Evolutionary conservation across 768 basidiomycete genomes (phyloP).

Genomic region (Rhodocollybia butyracea): DNA sequence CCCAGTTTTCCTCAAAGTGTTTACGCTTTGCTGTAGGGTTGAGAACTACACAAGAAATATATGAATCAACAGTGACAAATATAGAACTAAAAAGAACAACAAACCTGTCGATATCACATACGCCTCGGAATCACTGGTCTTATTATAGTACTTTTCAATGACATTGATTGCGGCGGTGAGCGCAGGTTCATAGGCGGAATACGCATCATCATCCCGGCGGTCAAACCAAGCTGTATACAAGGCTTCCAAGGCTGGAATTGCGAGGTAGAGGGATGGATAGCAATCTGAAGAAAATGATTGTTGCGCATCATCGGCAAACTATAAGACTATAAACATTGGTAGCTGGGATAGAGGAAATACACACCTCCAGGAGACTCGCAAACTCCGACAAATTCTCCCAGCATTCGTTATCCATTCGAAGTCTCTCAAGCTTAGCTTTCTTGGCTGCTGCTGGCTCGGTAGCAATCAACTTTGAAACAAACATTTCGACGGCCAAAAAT

Average conservation of each 20-base stretch:
- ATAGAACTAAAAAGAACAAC: too few species aligned
- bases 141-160: slow-evolving; percentile 27
- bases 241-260: slow-evolving; percentile 29
- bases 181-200: slow-evolving; percentile 16
- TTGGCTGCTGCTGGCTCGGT: not conserved
- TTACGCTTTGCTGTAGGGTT: too few species aligned
- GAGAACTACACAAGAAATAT: too few species aligned
- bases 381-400: slow-evolving; percentile 20
- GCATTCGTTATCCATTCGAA: not conserved
- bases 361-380: slow-evolving; percentile 15
- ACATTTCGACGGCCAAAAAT: not conserved
- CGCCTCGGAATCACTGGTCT: too few species aligned
- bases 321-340: not conserved
- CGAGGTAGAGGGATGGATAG: slow-evolving; percentile 23
- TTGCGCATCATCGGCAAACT: slow-evolving; percentile 29
- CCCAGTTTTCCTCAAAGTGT: too few species aligned
- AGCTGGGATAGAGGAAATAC: not conserved
- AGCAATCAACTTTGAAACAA: not conserved
- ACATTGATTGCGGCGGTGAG: slow-evolving; percentile 22
- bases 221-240: slow-evolving; percentile 26
- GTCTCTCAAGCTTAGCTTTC: not conserved
- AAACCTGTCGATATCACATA: too few species aligned
- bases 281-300: slow-evolving; percentile 28
- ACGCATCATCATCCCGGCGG: slow-evolving; percentile 10
- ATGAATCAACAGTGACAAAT: too few species aligned